Conservation (phyloP, 148 eudicot species). For the Pharnaceum exiguum region DNA sequence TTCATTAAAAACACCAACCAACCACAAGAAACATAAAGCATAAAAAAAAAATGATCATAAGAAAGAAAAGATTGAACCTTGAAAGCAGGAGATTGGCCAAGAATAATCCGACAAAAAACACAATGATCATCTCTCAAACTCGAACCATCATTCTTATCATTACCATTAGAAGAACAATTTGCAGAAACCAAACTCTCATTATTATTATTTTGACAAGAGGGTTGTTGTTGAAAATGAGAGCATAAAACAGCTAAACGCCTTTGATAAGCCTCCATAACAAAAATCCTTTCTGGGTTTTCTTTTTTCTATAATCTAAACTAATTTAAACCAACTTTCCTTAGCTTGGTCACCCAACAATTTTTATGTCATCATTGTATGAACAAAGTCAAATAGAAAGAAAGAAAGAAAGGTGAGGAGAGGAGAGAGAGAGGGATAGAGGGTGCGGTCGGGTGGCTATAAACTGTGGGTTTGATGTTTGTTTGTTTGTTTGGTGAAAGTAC, state of each 20-base stretch:
- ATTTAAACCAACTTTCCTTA: too few relatives aligned
- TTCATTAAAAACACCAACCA: neutral
- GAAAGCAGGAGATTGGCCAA: slow-evolving; percentile 71
- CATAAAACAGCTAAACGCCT: slow-evolving; percentile 58
- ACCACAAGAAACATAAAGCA: neutral
- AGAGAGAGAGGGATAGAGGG: neutral
- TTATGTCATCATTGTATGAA: neutral
- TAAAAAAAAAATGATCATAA: neutral
- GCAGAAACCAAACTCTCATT: too few relatives aligned
- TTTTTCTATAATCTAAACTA: too few relatives aligned
- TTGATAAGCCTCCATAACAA: slow-evolving; percentile 41
- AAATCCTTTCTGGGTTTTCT: too few relatives aligned
- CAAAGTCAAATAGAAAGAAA: too few relatives aligned
- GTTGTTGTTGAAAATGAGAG: slow-evolving; percentile 56
- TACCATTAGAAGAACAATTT: slow-evolving; percentile 26
- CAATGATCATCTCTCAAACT: slow-evolving; percentile 29
- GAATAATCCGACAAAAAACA: slow-evolving; percentile 65
- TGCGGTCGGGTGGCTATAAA: too few relatives aligned
- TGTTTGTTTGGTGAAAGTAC: neutral
- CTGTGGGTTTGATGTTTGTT: slow-evolving; percentile 2
- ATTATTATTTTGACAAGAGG: too few relatives aligned
- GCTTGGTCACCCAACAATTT: neutral
- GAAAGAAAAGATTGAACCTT: slow-evolving; percentile 39
- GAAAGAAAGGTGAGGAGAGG: neutral
- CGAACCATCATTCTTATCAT: neutral